A percentile compares a stretch with the other conserved stretches of the same genome.
Evolutionary conservation across 163 green algal species (phyloP).

Genomic region (Scenedesmus sp.): DNA sequence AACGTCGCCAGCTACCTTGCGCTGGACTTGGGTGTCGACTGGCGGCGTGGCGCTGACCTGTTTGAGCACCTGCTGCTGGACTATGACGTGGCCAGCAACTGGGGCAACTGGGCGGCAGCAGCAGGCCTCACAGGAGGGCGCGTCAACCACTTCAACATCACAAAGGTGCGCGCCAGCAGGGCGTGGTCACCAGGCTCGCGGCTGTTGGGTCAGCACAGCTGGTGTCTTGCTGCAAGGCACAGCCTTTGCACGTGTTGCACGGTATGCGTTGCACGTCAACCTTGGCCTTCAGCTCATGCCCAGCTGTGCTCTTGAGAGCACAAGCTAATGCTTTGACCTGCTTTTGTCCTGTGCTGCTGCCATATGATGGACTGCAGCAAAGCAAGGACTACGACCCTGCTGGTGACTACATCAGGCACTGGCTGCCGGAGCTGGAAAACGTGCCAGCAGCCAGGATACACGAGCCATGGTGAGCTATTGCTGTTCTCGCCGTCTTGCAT

Average conservation of each 20-base stretch:
- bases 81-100: constrained; percentile 88
- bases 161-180: constrained; percentile 71
- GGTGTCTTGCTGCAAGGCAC: too few relatives aligned
- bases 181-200: too few relatives aligned
- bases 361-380: background rate
- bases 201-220: too few relatives aligned
- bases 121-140: constrained; percentile 87
- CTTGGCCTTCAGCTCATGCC: too few relatives aligned
- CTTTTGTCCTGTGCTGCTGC: background rate
- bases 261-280: background rate
- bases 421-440: constrained; percentile 91
- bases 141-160: constrained; percentile 99
- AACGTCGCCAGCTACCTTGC: constrained; percentile 94
- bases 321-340: too few relatives aligned
- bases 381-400: constrained; percentile 91
- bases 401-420: constrained; percentile 91
- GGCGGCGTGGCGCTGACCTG: constrained; percentile 81
- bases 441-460: constrained; percentile 83
- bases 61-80: constrained; percentile 89
- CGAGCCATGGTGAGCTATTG: constrained; percentile 77
- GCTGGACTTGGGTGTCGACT: constrained; percentile 95
- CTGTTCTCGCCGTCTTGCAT: background rate
- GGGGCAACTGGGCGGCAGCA: constrained; percentile 89
- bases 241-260: too few relatives aligned
- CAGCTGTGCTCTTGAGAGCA: too few relatives aligned